Evolutionary conservation across 805 yeast species (phyloP), one percentile per base, ranked within the genome.

Genomic region (Metschnikowia koreensis): DNA sequence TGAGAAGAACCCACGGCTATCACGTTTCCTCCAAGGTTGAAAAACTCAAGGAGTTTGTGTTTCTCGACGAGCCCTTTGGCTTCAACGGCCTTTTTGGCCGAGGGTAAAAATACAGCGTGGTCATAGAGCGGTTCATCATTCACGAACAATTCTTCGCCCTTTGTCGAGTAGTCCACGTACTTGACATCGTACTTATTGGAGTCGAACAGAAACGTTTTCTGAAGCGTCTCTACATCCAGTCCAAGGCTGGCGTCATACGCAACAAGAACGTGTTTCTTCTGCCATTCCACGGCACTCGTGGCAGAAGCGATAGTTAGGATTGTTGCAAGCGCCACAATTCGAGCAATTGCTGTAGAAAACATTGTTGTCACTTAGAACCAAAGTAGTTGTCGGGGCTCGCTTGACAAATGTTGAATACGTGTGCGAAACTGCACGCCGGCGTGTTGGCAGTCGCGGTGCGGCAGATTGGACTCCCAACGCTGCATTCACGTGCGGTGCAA

Each of bases 1-100:
- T 55, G 52, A 16, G 85, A 80, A 27, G 87, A 89, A 9, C 60
- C 56, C 12, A 89, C 73, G 12, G 84, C 80, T 15, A 94, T 62
- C 8, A 94, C 66, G 65, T 91, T 87, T 54, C 97, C 97, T 44
- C 93, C 89, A 12, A 73, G 76, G 55, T 79, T 67, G 57, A 84
- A 74, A 61, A 84, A 89, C 38, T 81, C 74, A 41, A 89, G 65
- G 53, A 94, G 68, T 8, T 71, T 66, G 52, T 63, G 65, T 51
- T 66, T 73, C 53, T 64, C 63, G 54, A 73, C 56, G 36, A 80
- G 69, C 29, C 44, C 47, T 44, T 73, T 74, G 44, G 68, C 65
- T 7, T 54, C 60, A 41, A 71, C 61, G 6, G 67, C 51, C 60
- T 68, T 72, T 56, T 70, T 70, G 38, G 68, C 44, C 11, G 70